A percentile compares a stretch with the other conserved stretches of the same genome.
These are phyloP conservation scores for Cicer yamashitae DNA, from an alignment of 306 rosid genomes.

Conservation along the genomic window DNA sequence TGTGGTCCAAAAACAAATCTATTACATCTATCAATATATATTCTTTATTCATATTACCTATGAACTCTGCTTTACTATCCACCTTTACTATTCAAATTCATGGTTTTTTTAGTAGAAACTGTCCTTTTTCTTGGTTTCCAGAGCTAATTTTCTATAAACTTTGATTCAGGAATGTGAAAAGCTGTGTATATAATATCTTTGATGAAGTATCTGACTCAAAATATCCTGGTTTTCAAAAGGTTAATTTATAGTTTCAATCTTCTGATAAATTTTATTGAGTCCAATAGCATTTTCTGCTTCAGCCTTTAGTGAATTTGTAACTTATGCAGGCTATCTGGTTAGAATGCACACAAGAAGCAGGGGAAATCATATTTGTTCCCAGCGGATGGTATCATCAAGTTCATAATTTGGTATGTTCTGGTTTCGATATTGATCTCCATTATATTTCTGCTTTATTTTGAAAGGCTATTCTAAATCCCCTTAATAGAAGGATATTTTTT, in stretches of 20 bases:
- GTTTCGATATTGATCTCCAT: conserved; percentile 22
- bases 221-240: conserved; percentile 82
- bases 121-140: conserved; percentile 26
- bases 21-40: background rate
- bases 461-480: conserved; percentile 23
- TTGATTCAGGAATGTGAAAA: conserved; percentile 74
- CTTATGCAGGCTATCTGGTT: conserved; percentile 77
- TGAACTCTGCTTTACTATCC: conserved; percentile 1
- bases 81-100: background rate
- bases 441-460: conserved; percentile 31
- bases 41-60: conserved; percentile 11
- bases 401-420: conserved; percentile 74
- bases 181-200: conserved; percentile 72
- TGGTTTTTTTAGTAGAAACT: background rate
- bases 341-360: conserved; percentile 87
- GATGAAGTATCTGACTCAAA: conserved; percentile 69
- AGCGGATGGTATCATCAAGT: conserved; percentile 99
- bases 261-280: conserved; percentile 30
- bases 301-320: conserved; percentile 38
- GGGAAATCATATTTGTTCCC: conserved; percentile 91
- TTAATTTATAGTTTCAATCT: conserved; percentile 48
- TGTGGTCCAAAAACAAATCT: background rate
- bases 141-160: conserved; percentile 39
- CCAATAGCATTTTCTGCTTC: conserved; percentile 39
- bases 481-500: conserved; percentile 6